Evolutionary conservation across 352 stramenopile genomes (phyloP), one percentile per base, ranked within the genome.

Genomic region (Pythium phragmitis): DNA sequence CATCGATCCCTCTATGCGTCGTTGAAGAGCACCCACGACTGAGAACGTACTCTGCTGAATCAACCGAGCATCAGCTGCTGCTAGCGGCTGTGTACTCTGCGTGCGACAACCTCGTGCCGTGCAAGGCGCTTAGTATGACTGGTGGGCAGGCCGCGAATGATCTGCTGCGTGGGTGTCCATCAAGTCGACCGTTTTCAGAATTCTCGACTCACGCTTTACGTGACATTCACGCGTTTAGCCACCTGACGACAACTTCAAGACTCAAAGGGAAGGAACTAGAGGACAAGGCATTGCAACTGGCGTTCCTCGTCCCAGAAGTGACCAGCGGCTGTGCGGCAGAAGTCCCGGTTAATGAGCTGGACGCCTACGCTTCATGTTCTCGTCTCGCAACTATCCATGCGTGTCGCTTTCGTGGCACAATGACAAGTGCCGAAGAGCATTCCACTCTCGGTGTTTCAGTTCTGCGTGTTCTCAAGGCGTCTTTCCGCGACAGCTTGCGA

Each of bases 21-120:
- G 21, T 37, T 34, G 52, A 58, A 23, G 52, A 58, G 12, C 52
- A 58, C n/a, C 52, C 52, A 12, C 52, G 21, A 7, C 52, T 58
- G 37, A 33, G 13, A 23, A 37, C 7, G 8, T 36, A 49, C 16
- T 49, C 52, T 4, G 52, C 52, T 14, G 36, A 58, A 23, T 58
- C 52, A 19, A 33, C 36, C n/a, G 52, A 58, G 3, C 34, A 48
- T 21, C 52, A 36, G 33, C 36, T 58, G n/a, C 21, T 48, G 36
- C n/a, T 58, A n/a, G 52, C 52, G n/a, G 52, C 52, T 14, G 34
- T 58, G 9, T 58, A 49, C 23, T 19, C 36, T n/a, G 52, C 52
- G 9, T 49, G 36, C 26, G 42, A 46, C 26, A 49, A 42, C 12
- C 39, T 60, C 14, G 14, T 51, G 3, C 37, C 53, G 23, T 58